phyloP scores from a whole-genome alignment of 225 moss, liverwort and hornwort genomes.

The Rhytidiadelphus loreus region DNA sequence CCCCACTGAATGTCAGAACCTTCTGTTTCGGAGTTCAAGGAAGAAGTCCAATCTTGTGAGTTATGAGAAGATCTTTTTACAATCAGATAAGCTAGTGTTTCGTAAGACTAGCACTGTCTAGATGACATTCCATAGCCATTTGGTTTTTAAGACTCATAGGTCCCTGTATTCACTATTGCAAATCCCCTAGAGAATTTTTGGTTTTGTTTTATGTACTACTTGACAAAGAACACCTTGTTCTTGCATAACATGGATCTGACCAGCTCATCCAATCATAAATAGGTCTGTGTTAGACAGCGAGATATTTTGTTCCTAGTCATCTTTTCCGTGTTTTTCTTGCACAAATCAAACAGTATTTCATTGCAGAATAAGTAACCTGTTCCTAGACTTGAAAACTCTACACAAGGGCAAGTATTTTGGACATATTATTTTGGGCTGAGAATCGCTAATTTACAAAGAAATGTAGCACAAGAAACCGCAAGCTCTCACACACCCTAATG shows the following conservation, averaged over 20 bases:
- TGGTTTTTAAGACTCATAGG: neutral
- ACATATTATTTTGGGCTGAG: neutral
- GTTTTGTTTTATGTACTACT: neutral
- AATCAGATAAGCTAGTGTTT: neutral
- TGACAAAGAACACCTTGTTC: neutral
- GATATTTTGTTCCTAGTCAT: neutral
- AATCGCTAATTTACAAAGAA: neutral
- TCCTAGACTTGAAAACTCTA: neutral
- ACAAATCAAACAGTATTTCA: neutral
- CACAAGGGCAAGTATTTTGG: neutral
- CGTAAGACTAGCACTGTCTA: neutral
- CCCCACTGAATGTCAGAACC: conserved; percentile 21
- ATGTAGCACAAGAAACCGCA: neutral
- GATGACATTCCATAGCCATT: neutral
- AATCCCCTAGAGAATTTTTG: neutral
- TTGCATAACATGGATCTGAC: neutral
- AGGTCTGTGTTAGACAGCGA: too few relatives aligned
- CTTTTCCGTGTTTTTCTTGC: neutral
- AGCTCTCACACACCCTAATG: neutral
- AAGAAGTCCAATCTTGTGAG: neutral
- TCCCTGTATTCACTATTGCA: neutral
- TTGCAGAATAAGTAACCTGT: neutral
- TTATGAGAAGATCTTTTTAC: neutral
- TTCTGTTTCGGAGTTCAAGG: neutral
- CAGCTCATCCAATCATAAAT: neutral